A percentile compares a stretch with the other conserved stretches of the same genome.
Conservation (phyloP, 768 basidiomycete genomes). For the Naganishia kalamii region DNA sequence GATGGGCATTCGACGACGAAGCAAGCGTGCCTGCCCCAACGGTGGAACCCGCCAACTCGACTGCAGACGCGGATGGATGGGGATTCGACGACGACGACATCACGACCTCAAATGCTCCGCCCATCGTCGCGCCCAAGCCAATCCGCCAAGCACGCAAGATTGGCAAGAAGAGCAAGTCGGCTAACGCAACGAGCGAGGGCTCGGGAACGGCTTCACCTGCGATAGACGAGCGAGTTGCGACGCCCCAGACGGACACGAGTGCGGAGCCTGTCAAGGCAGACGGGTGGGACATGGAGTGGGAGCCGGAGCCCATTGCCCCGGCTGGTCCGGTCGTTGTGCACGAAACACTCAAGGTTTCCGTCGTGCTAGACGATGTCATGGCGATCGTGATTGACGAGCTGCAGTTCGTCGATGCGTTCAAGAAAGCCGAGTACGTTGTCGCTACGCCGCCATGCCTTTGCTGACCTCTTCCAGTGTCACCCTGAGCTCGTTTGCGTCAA, state of each 20-base stretch:
- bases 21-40: neutral
- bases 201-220: neutral
- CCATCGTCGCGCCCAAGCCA: constrained; percentile 17
- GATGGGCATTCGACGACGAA: constrained; percentile 23
- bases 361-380: constrained; percentile 15
- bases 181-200: neutral
- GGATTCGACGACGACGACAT: constrained; percentile 19
- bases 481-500: neutral
- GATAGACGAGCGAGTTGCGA: neutral
- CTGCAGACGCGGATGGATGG: constrained; percentile 11
- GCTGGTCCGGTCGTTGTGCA: neutral
- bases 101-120: neutral
- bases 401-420: constrained; percentile 51
- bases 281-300: constrained; percentile 12
- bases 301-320: neutral
- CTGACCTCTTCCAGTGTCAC: neutral
- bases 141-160: constrained; percentile 23
- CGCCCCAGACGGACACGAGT: neutral
- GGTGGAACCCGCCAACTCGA: neutral
- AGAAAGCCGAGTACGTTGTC: constrained; percentile 50
- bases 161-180: constrained; percentile 20
- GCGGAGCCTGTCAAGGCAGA: neutral
- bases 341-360: neutral
- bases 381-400: constrained; percentile 30
- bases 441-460: neutral